Percentiles rank a stretch among this genome's conserved stretches.
These are phyloP conservation scores for Phytophthora sansomeana DNA, from an alignment of 352 stramenopile species.

Conservation along the genomic window DNA sequence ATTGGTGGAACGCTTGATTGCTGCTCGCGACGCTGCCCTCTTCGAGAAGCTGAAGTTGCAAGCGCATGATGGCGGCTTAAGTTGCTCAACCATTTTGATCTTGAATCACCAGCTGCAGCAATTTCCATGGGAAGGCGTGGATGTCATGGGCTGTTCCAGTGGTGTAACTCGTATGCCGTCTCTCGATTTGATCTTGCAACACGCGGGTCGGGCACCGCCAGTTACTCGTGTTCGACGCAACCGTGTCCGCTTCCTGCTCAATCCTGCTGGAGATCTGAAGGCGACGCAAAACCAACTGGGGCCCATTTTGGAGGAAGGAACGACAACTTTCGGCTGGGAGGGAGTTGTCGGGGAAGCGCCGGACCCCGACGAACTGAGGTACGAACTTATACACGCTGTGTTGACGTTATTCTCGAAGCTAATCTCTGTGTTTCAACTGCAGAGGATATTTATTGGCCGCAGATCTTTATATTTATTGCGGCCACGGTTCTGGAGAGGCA, in stretches of 20 bases:
- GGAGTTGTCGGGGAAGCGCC: conserved; percentile 58
- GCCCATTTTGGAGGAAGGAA: conserved; percentile 54
- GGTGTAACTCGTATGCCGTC: conserved; percentile 82
- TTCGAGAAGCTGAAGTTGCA: conserved; percentile 3
- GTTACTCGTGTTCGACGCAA: conserved; percentile 31
- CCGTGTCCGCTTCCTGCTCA: conserved; percentile 70
- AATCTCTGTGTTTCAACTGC: background rate
- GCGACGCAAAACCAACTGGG: conserved; percentile 67
- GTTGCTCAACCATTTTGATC: conserved; percentile 64
- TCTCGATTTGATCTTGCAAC: conserved; percentile 63
- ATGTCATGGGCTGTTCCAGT: conserved; percentile 47
- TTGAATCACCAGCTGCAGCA: conserved; percentile 70
- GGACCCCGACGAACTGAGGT: conserved; percentile 63
- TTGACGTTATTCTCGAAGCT: background rate
- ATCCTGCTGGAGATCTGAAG: conserved; percentile 77
- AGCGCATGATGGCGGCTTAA: background rate
- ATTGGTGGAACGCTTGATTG: conserved; percentile 50
- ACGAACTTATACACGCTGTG: conserved; percentile 2
- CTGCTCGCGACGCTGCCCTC: conserved; percentile 38
- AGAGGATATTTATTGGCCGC: conserved; percentile 61
- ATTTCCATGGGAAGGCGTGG: conserved; percentile 87
- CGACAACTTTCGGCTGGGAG: conserved; percentile 52
- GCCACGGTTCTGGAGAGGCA: conserved; percentile 96
- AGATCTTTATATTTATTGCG: conserved; percentile 97
- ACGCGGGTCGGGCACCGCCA: conserved; percentile 14